Conservation (phyloP, 768 basidiomycete genomes). For the Chalciporus chontae region DNA sequence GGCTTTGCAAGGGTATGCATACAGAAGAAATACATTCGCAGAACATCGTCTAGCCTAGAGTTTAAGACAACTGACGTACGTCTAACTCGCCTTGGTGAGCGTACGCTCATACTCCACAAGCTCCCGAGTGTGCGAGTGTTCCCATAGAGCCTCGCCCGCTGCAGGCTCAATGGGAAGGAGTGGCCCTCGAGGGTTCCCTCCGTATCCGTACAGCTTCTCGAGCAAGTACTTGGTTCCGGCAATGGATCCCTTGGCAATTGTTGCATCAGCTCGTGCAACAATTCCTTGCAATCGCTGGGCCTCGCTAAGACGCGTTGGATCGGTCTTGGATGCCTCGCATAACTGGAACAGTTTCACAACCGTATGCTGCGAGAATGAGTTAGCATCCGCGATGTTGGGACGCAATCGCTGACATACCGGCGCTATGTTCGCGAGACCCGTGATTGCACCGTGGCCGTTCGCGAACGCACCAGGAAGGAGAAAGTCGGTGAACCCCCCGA, state of each 20-base stretch:
- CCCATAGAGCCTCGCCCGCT: slow-evolving; percentile 62
- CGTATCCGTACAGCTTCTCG: slow-evolving; percentile 75
- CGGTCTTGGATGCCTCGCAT: slow-evolving; percentile 51
- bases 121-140: slow-evolving; percentile 68
- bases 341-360: slow-evolving; percentile 59
- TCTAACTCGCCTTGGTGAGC: slow-evolving; percentile 36
- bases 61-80: too few relatives aligned
- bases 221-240: slow-evolving; percentile 82
- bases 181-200: slow-evolving; percentile 75
- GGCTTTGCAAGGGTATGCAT: not conserved
- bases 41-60: not conserved
- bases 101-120: slow-evolving; percentile 62
- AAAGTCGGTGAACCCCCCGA: slow-evolving; percentile 87
- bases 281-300: slow-evolving; percentile 78
- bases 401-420: slow-evolving; percentile 45
- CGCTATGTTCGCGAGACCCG: slow-evolving; percentile 81
- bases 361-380: slow-evolving; percentile 43
- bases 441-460: slow-evolving; percentile 85
- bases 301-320: slow-evolving; percentile 57
- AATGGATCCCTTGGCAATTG: slow-evolving; percentile 72
- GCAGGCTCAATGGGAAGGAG: slow-evolving; percentile 59
- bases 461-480: slow-evolving; percentile 68
- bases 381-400: not conserved
- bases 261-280: slow-evolving; percentile 75
- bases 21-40: not conserved